Evolutionary conservation across 768 basidiomycete species (phyloP).

Genomic region (Lactarius trivialis): DNA sequence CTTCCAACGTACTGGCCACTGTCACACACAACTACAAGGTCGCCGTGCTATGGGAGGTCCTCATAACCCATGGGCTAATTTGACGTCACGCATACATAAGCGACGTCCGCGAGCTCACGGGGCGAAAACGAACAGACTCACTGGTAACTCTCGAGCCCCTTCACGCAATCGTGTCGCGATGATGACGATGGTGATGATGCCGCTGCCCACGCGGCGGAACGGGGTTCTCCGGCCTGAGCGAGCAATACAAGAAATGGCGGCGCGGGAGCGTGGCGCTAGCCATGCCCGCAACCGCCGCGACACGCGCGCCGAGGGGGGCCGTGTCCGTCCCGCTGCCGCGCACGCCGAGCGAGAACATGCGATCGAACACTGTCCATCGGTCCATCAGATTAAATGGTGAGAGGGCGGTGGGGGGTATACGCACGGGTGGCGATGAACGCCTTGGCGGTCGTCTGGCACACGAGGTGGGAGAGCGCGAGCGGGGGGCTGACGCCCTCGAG

Average conservation of each 20-base stretch:
- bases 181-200: background rate
- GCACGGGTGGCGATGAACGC: constrained; percentile 80
- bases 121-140: background rate
- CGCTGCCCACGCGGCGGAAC: constrained; percentile 26
- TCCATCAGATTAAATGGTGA: background rate
- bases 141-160: background rate
- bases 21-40: background rate
- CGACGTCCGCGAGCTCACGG: background rate
- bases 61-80: constrained; percentile 13
- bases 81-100: background rate
- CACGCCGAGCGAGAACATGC: constrained; percentile 83
- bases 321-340: constrained; percentile 69
- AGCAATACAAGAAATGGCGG: constrained; percentile 80
- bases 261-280: constrained; percentile 54
- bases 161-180: constrained; percentile 7
- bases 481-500: constrained; percentile 90
- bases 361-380: constrained; percentile 59
- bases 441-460: constrained; percentile 85
- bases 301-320: constrained; percentile 54
- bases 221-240: constrained; percentile 55
- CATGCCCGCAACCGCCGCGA: constrained; percentile 58
- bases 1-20: background rate
- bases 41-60: constrained; percentile 24
- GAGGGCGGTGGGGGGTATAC: constrained; percentile 27
- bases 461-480: constrained; percentile 75